A percentile compares a stretch with the other conserved stretches of the same genome.
phyloP scores from a whole-genome alignment of 441 rosid species.

The Arabidopsis lyrata region DNA sequence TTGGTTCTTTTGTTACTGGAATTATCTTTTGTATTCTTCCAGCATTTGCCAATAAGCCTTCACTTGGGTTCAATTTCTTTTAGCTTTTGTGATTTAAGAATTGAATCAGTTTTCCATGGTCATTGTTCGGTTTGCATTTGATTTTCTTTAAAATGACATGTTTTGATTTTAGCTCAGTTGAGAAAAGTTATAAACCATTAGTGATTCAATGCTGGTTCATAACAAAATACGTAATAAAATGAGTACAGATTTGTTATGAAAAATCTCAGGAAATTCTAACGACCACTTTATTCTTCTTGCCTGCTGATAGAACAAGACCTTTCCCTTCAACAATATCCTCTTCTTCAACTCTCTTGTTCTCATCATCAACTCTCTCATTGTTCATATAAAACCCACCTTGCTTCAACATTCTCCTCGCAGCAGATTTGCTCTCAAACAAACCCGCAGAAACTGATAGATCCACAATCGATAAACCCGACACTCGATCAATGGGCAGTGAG shows the following conservation, averaged over 20 bases:
- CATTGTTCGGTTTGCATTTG: conserved; percentile 13
- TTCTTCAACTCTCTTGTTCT: conserved; percentile 72
- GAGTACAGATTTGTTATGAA: neutral
- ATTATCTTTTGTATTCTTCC: conserved; percentile 7
- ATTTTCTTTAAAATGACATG: neutral
- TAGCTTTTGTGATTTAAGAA: neutral
- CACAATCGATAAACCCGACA: conserved; percentile 60
- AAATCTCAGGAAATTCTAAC: conserved; percentile 72
- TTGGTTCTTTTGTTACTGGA: conserved; percentile 30
- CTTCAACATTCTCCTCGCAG: conserved; percentile 83
- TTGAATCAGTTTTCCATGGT: conserved; percentile 9
- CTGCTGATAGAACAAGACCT: conserved; percentile 88
- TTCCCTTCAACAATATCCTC: conserved; percentile 85
- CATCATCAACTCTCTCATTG: conserved; percentile 81
- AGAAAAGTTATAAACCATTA: neutral
- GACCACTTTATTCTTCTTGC: conserved; percentile 94
- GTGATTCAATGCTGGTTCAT: neutral
- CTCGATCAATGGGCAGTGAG: conserved; percentile 67
- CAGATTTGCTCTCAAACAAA: conserved; percentile 84
- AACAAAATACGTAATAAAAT: conserved; percentile 3
- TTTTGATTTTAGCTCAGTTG: neutral
- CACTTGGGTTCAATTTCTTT: neutral
- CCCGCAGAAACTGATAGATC: conserved; percentile 83
- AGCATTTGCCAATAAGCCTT: conserved; percentile 32
- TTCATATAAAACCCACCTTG: conserved; percentile 97